Conservation (phyloP, 2,329 filamentous ascomycete genomes). For the Neurospora crassa region DNA sequence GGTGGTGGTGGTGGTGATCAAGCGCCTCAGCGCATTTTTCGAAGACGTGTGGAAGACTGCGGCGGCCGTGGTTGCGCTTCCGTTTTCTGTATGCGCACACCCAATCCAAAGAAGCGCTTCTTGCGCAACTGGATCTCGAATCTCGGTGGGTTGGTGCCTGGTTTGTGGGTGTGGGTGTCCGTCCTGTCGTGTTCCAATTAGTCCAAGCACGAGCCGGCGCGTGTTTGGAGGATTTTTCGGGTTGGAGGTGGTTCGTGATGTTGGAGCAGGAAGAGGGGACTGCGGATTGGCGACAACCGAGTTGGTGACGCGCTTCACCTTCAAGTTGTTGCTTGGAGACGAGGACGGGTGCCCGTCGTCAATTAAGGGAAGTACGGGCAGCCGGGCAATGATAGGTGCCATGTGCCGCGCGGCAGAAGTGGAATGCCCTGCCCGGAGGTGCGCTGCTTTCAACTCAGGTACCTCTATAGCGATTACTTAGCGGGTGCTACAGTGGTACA, state of each 20-base stretch:
- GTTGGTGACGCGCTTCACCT: slow-evolving; percentile 6
- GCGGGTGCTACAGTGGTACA: neutral
- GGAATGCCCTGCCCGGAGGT: too few species aligned
- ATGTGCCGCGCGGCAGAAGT: neutral
- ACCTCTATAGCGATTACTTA: neutral
- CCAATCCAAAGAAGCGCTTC: neutral
- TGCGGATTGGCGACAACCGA: neutral
- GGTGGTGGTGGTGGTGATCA: neutral
- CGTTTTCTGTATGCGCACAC: neutral
- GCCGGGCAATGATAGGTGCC: too few species aligned
- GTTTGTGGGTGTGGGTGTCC: neutral
- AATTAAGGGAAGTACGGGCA: neutral
- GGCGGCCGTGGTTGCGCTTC: neutral
- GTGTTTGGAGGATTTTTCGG: slow-evolving; percentile 1
- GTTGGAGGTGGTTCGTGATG: neutral
- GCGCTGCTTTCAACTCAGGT: neutral
- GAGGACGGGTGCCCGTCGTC: neutral
- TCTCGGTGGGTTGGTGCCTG: neutral
- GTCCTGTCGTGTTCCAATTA: neutral
- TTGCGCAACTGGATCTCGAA: neutral
- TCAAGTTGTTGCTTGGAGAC: neutral
- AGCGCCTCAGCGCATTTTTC: slow-evolving; percentile 13
- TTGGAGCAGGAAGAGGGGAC: neutral
- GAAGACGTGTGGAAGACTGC: neutral
- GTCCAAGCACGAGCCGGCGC: neutral